These are phyloP conservation scores for Ophiosphaerella herpotricha DNA, from an alignment of 2,329 filamentous ascomycete species.

Conservation along the genomic window DNA sequence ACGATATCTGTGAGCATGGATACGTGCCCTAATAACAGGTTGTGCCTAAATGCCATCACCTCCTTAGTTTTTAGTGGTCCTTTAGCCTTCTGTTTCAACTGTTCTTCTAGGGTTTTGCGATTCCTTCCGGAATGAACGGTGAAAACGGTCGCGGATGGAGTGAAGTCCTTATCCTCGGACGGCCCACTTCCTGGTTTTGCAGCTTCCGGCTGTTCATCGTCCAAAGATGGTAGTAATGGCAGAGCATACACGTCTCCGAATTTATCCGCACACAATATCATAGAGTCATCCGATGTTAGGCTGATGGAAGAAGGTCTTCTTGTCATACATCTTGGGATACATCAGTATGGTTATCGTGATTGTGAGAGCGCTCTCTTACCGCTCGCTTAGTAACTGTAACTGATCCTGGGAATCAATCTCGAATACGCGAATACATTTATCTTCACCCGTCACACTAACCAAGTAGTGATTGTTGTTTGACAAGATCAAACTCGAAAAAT, in stretches of 20 bases:
- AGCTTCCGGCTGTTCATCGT: slow-evolving; percentile 34
- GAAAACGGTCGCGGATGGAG: slow-evolving; percentile 60
- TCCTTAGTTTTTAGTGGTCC: slow-evolving; percentile 53
- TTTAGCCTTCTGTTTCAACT: slow-evolving; percentile 53
- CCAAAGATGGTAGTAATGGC: slow-evolving; percentile 64
- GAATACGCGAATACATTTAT: slow-evolving; percentile 89
- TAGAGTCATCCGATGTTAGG: slow-evolving; percentile 69
- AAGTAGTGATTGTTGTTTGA: slow-evolving; percentile 70
- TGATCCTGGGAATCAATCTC: slow-evolving; percentile 64
- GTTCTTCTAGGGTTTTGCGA: slow-evolving; percentile 60
- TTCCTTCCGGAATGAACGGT: slow-evolving; percentile 69
- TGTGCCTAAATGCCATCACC: slow-evolving; percentile 68
- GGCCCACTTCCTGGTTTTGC: slow-evolving; percentile 16
- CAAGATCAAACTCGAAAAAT: slow-evolving; percentile 70
- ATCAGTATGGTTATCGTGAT: slow-evolving; percentile 13
- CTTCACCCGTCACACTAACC: slow-evolving; percentile 82
- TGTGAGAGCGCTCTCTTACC: slow-evolving; percentile 54
- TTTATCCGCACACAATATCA: slow-evolving; percentile 86
- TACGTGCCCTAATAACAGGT: slow-evolving; percentile 86
- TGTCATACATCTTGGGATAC: slow-evolving; percentile 71
- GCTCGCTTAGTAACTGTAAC: slow-evolving; percentile 70
- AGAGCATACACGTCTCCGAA: slow-evolving; percentile 95
- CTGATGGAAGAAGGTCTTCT: slow-evolving; percentile 82
- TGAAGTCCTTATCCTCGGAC: slow-evolving; percentile 45
- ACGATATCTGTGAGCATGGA: slow-evolving; percentile 85